Conservation (phyloP, 106 monocot species). For the Allium cepa region DNA sequence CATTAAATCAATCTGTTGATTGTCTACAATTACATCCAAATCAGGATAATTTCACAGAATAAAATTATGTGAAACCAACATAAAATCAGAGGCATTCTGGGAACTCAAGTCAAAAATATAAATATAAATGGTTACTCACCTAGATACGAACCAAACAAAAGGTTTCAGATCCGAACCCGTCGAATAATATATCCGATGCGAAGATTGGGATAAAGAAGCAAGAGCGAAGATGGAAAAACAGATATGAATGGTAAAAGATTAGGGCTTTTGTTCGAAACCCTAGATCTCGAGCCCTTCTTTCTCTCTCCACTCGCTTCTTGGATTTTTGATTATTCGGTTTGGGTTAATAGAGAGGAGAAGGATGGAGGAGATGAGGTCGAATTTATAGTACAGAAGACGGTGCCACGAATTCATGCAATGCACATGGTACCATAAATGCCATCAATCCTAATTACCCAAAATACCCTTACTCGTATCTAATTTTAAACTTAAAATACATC, state of each 20-base stretch:
- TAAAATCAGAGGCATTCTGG: background rate
- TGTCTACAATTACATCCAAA: too few relatives aligned
- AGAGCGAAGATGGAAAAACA: background rate
- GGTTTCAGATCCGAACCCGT: background rate
- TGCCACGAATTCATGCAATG: constrained; percentile 1
- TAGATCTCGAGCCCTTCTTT: constrained; percentile 3
- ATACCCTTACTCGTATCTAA: too few relatives aligned
- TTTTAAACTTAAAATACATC: too few relatives aligned
- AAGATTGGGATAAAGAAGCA: background rate
- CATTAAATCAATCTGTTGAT: too few relatives aligned
- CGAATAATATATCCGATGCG: background rate
- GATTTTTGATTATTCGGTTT: background rate
- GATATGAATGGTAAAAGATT: background rate
- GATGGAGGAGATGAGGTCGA: background rate
- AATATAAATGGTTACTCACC: constrained; percentile 4
- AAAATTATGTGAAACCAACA: too few relatives aligned
- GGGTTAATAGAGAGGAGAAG: background rate
- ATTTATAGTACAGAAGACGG: background rate
- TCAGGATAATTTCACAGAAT: too few relatives aligned
- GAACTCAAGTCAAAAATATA: background rate
- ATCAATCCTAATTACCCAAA: background rate
- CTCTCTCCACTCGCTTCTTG: constrained; percentile 1
- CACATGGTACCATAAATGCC: background rate
- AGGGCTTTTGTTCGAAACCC: background rate
- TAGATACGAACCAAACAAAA: background rate